Base-by-base conservation (phyloP, 352 stramenopile genomes). In the Pythium folliculosum region DNA sequence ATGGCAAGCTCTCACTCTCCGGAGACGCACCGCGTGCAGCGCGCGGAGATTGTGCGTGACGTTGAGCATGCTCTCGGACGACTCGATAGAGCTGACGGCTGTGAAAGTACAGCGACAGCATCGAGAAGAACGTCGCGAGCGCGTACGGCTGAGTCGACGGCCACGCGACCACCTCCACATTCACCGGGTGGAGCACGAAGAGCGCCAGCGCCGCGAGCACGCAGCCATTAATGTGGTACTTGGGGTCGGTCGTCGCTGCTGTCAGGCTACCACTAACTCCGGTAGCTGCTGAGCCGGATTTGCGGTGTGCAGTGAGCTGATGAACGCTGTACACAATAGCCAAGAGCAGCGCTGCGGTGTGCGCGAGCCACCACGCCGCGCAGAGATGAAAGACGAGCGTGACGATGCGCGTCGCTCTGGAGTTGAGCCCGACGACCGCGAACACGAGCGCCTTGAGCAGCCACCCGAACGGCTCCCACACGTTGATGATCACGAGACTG, bases 161-260 rank as follows among this genome's bases (percentile, higher is more conserved):
- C 83, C 85, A 94, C 13, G 55, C 80, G 25, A 94, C 70, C 32
- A 92, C 75, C 47, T 94, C 83, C 27, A 89, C 76, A 45, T 89
- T 69, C 40, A 88, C 64, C 9, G 86, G 86, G 40, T 94, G 86
- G 5, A 90, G 67, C 14, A 70, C 68, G 60, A 80, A 92, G n/a
- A 91, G 10, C 45, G 78, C 17, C 8, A 70, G 60, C 19, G 78
- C 65, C 45, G 74, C 84, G 40, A 91, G 49, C 1, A 75, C 65
- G 52, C 76, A 86, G 21, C 76, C 72, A 8, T 64, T 49, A 27
- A 66, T 12, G 14, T 70, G 52, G 3, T 40, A 30, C 1, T 22
- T 16, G 16, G 58, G 45, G 21, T 49, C 17, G 4, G 57, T 2
- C 9, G 40, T n/a, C 5, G 1, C 40, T 5, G 40, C 40, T 3